A percentile compares a stretch with the other conserved stretches of the same genome.
Evolutionary conservation across 1,284 basidiomycete genomes (phyloP).

Genomic region (Agaricales sp.): DNA sequence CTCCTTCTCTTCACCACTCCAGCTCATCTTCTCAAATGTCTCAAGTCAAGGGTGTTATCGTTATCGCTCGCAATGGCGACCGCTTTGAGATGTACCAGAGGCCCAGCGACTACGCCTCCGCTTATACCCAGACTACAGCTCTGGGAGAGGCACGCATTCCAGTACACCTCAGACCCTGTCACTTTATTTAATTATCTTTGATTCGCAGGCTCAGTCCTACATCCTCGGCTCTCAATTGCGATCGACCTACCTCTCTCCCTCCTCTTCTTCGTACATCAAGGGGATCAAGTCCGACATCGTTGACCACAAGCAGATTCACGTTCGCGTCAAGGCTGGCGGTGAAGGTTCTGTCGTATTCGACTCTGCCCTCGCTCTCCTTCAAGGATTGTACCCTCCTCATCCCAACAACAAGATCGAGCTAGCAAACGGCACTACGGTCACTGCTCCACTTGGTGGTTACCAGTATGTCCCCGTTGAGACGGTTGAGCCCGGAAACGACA

Average conservation of each 20-base stretch:
- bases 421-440: conserved; percentile 67
- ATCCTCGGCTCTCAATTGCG: conserved; percentile 62
- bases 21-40: conserved; percentile 38
- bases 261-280: conserved; percentile 55
- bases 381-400: conserved; percentile 73
- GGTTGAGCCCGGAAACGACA: conserved; percentile 73
- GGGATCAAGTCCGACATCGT: conserved; percentile 59
- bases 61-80: conserved; percentile 81
- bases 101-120: conserved; percentile 56
- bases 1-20: conserved; percentile 13
- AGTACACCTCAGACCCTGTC: conserved; percentile 3
- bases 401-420: conserved; percentile 57
- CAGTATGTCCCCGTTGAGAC: conserved; percentile 81
- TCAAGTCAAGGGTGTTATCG: conserved; percentile 70
- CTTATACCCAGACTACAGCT: conserved; percentile 72
- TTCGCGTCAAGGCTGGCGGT: conserved; percentile 73
- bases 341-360: conserved; percentile 82
- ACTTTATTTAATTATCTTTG: conserved; percentile 2
- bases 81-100: conserved; percentile 63
- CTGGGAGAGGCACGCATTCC: conserved; percentile 58
- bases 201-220: conserved; percentile 56
- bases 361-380: conserved; percentile 66
- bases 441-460: conserved; percentile 76
- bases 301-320: conserved; percentile 60
- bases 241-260: conserved; percentile 54